Evolutionary conservation across 2,329 filamentous ascomycete species (phyloP).

Genomic region (Ilyonectria robusta): DNA sequence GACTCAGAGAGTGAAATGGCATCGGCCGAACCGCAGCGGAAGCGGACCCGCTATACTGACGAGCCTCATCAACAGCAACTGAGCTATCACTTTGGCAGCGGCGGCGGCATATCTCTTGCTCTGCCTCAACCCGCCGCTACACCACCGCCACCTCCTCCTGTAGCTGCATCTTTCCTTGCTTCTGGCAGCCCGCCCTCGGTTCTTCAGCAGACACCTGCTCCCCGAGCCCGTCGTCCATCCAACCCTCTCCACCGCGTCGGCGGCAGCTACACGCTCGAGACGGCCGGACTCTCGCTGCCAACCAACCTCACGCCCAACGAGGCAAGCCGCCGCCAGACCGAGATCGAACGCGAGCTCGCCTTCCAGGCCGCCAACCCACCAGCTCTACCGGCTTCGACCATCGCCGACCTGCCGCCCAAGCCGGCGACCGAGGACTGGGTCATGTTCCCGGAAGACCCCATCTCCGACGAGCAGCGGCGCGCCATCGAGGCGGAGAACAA

Average conservation of each 20-base stretch:
- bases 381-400: constrained; percentile 44
- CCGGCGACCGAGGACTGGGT: constrained; percentile 36
- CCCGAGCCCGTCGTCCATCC: background rate
- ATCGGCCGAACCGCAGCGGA: background rate
- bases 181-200: background rate
- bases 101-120: background rate
- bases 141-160: background rate
- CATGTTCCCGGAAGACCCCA: constrained; percentile 34
- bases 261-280: constrained; percentile 8
- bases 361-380: constrained; percentile 45
- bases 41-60: background rate
- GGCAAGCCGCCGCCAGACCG: constrained; percentile 32
- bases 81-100: background rate
- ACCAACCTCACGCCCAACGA: constrained; percentile 32
- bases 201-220: background rate
- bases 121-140: background rate
- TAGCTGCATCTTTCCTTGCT: background rate
- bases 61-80: background rate
- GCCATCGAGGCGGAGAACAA: constrained; percentile 45
- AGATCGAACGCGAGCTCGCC: constrained; percentile 42
- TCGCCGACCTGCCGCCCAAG: constrained; percentile 49
- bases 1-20: background rate
- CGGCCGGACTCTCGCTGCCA: constrained; percentile 42
- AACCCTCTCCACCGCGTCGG: background rate
- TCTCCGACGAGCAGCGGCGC: constrained; percentile 18